These are phyloP conservation scores for Brassica balearica DNA, from an alignment of 441 rosid species.

Conservation along the genomic window DNA sequence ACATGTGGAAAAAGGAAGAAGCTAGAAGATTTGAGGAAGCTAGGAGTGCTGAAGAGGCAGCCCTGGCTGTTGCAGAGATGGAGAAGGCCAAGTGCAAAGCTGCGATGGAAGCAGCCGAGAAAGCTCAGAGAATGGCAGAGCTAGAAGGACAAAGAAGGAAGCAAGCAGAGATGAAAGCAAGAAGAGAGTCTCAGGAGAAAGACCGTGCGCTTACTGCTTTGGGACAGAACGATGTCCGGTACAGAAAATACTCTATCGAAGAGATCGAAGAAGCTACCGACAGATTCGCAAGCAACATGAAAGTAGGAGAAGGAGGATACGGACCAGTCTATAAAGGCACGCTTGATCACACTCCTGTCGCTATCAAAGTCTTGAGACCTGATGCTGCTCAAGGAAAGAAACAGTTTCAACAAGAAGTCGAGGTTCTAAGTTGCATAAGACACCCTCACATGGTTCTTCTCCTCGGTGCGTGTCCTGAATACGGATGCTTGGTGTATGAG, in stretches of 20 bases:
- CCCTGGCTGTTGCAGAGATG: constrained; percentile 70
- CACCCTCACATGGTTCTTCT: constrained; percentile 88
- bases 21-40: constrained; percentile 67
- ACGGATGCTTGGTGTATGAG: constrained; percentile 78
- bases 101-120: constrained; percentile 77
- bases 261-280: constrained; percentile 80
- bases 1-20: constrained; percentile 69
- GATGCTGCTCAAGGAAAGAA: constrained; percentile 84
- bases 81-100: constrained; percentile 85
- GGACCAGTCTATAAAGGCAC: constrained; percentile 84
- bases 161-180: constrained; percentile 70
- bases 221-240: constrained; percentile 60
- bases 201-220: constrained; percentile 62
- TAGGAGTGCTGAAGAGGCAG: constrained; percentile 66
- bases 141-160: constrained; percentile 64
- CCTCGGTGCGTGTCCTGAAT: constrained; percentile 79
- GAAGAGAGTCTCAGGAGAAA: constrained; percentile 65
- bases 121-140: constrained; percentile 66
- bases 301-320: constrained; percentile 87
- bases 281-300: constrained; percentile 50
- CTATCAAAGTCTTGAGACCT: constrained; percentile 80
- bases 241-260: constrained; percentile 68
- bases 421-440: constrained; percentile 70
- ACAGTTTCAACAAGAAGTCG: constrained; percentile 87
- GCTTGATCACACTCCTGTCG: constrained; percentile 80